Evolutionary conservation across 495 filamentous ascomycete species (phyloP).

Genomic region (Xylaria curta): DNA sequence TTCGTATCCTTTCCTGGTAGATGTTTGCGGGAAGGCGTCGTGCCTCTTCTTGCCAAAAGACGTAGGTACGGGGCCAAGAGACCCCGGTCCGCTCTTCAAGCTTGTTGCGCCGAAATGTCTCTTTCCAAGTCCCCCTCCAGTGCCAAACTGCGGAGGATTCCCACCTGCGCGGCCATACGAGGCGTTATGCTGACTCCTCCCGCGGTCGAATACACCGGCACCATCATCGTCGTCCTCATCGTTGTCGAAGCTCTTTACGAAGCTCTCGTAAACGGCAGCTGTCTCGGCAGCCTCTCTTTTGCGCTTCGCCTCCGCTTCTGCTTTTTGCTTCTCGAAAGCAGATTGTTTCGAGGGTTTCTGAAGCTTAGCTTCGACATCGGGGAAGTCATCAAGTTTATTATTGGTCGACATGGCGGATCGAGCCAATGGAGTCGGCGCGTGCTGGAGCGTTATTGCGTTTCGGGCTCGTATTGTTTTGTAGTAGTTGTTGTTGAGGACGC

Average conservation of each 20-base stretch:
- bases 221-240: constrained; percentile 56
- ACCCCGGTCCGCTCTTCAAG: constrained; percentile 75
- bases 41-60: constrained; percentile 52
- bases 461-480: background rate
- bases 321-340: constrained; percentile 89
- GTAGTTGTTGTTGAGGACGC: background rate
- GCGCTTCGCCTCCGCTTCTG: constrained; percentile 91
- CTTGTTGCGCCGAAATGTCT: constrained; percentile 51
- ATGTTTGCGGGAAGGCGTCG: constrained; percentile 47
- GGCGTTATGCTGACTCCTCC: constrained; percentile 40
- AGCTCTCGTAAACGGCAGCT: constrained; percentile 87
- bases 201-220: constrained; percentile 40
- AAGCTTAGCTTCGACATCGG: constrained; percentile 83
- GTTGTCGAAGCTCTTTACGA: constrained; percentile 87
- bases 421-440: constrained; percentile 12
- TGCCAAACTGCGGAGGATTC: constrained; percentile 59
- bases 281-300: constrained; percentile 87
- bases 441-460: constrained; percentile 1
- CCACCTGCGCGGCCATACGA: constrained; percentile 52
- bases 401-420: constrained; percentile 47
- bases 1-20: constrained; percentile 34
- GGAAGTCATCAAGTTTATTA: constrained; percentile 66
- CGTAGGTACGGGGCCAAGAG: constrained; percentile 69
- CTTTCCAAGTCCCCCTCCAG: constrained; percentile 40
- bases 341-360: constrained; percentile 85